Conservation (phyloP, 257 asterid species). For the Lantana camara region DNA sequence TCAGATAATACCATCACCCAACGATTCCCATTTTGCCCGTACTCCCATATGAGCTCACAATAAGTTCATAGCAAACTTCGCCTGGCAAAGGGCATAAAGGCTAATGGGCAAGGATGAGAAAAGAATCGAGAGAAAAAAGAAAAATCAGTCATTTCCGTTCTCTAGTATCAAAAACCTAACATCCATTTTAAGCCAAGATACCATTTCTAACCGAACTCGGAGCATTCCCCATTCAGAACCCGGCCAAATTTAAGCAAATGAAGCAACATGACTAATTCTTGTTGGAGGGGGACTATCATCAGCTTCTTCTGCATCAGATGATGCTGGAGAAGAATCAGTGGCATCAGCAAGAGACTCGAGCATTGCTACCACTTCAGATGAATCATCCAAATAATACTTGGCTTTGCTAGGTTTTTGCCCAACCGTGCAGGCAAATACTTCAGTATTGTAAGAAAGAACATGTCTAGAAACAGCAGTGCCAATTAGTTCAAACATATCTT, state of each 20-base stretch:
- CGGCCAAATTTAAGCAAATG: slow-evolving; percentile 32
- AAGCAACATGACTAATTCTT: slow-evolving; percentile 33
- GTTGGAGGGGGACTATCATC: slow-evolving; percentile 34
- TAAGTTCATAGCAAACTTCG: slow-evolving; percentile 27
- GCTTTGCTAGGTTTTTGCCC: slow-evolving; percentile 95
- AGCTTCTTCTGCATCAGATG: slow-evolving; percentile 60
- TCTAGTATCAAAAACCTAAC: slow-evolving; percentile 40
- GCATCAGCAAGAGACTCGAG: slow-evolving; percentile 87
- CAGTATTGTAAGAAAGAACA: slow-evolving; percentile 56
- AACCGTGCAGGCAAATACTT: slow-evolving; percentile 84
- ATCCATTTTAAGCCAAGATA: slow-evolving; percentile 35
- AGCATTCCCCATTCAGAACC: slow-evolving; percentile 26
- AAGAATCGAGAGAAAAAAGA: slow-evolving; percentile 27
- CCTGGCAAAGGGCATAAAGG: slow-evolving; percentile 34
- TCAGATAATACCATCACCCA: slow-evolving; percentile 4
- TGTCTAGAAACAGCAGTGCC: slow-evolving; percentile 56
- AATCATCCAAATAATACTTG: slow-evolving; percentile 80
- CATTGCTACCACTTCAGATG: slow-evolving; percentile 74
- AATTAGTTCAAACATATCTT: slow-evolving; percentile 83
- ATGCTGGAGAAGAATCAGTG: slow-evolving; percentile 51
- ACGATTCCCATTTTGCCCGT: slow-evolving; percentile 4
- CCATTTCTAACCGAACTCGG: slow-evolving; percentile 31
- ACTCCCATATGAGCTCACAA: slow-evolving; percentile 28
- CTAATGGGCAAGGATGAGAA: slow-evolving; percentile 27
- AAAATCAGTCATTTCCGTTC: slow-evolving; percentile 32